A percentile compares a stretch with the other conserved stretches of the same genome.
Conservation (phyloP, 352 stramenopile genomes). For the Peronospora farinosa region DNA sequence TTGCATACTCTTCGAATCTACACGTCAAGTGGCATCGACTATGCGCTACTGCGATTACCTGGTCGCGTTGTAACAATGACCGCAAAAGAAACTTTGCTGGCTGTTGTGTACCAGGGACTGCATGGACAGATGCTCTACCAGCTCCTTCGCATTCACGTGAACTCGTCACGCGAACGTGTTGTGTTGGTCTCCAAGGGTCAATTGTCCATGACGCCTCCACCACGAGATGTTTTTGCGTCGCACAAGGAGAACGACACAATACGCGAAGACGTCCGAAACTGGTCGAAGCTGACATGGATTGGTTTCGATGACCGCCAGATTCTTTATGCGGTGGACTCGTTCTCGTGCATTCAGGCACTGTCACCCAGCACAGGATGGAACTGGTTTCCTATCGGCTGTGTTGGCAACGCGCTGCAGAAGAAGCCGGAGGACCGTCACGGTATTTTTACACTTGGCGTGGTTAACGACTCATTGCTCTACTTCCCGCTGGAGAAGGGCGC, state of each 20-base stretch:
- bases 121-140: constrained; percentile 47
- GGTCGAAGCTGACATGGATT: constrained; percentile 61
- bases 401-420: constrained; percentile 54
- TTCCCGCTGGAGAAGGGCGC: constrained; percentile 54
- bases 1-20: constrained; percentile 68
- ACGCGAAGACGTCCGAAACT: constrained; percentile 38
- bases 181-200: constrained; percentile 36
- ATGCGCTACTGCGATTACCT: constrained; percentile 51
- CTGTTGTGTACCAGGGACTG: constrained; percentile 60
- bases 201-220: constrained; percentile 53
- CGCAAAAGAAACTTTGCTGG: constrained; percentile 43
- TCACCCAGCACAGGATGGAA: constrained; percentile 45
- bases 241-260: constrained; percentile 56
- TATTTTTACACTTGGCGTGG: constrained; percentile 62
- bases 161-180: constrained; percentile 39
- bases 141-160: constrained; percentile 43
- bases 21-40: constrained; percentile 59
- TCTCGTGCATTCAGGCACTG: constrained; percentile 58
- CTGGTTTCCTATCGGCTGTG: constrained; percentile 69
- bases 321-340: constrained; percentile 66
- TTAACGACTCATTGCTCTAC: constrained; percentile 69
- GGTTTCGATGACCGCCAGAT: constrained; percentile 71
- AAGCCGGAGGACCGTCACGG: constrained; percentile 49
- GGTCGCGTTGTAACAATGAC: constrained; percentile 72
- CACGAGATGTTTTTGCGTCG: constrained; percentile 59